Conservation (phyloP, 2,329 filamentous ascomycete species). For the Fusarium albosuccineum region DNA sequence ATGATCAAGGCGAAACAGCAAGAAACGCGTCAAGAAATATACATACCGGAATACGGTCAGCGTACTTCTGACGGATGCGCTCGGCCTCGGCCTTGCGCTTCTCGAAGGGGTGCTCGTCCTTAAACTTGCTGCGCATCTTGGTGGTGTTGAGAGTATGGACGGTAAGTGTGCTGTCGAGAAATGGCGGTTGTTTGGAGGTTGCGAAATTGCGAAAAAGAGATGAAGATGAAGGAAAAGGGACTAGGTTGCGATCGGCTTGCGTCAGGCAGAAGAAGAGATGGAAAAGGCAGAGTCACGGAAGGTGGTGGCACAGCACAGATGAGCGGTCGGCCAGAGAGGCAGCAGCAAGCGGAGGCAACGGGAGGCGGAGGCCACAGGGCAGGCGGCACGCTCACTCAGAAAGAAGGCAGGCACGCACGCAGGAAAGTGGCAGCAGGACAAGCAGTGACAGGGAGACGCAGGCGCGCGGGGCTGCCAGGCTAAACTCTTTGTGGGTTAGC, state of each 20-base stretch:
- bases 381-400: conserved; percentile 32
- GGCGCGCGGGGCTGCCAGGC: conserved; percentile 44
- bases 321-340: conserved; percentile 44
- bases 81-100: conserved; percentile 99
- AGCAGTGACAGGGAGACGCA: conserved; percentile 39
- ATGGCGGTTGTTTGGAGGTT: conserved; percentile 14
- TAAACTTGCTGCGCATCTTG: conserved; percentile 99
- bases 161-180: conserved; percentile 33
- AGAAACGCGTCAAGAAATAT: conserved; percentile 21
- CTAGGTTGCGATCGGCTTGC: conserved; percentile 48
- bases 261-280: conserved; percentile 47
- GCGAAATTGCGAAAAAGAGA: conserved; percentile 19
- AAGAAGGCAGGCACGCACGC: conserved; percentile 10
- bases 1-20: background rate
- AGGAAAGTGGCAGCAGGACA: conserved; percentile 37
- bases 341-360: conserved; percentile 29
- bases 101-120: conserved; percentile 99
- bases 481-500: conserved; percentile 35
- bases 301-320: conserved; percentile 45
- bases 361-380: conserved; percentile 41
- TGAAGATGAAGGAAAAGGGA: conserved; percentile 41
- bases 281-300: conserved; percentile 41
- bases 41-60: conserved; percentile 97
- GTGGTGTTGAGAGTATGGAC: conserved; percentile 49
- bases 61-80: conserved; percentile 98